phyloP scores from a whole-genome alignment of 768 basidiomycete genomes.

The Rhodosporidiobolus sp. region DNA sequence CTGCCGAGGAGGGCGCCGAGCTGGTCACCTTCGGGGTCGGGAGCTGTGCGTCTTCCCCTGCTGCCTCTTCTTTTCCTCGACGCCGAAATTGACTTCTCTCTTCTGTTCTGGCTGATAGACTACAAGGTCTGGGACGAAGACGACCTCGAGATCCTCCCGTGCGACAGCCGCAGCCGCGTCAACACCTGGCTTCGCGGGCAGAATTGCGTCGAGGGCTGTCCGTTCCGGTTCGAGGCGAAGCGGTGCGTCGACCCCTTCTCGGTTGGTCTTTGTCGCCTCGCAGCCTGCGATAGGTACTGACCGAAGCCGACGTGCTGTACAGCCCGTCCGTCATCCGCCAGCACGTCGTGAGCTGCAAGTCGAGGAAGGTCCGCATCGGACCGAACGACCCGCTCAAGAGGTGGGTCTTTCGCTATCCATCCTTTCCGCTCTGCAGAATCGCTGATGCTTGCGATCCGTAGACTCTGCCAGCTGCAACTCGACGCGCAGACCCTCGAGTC shows the following conservation, averaged over 20 bases:
- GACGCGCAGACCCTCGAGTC: slow-evolving; percentile 10
- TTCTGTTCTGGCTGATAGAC: not conserved
- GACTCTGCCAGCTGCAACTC: slow-evolving; percentile 30
- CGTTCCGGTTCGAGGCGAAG: slow-evolving; percentile 28
- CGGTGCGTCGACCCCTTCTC: not conserved
- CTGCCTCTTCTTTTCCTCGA: too few relatives aligned
- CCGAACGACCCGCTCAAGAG: slow-evolving; percentile 18
- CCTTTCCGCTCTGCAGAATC: not conserved
- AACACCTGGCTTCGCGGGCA: slow-evolving; percentile 26
- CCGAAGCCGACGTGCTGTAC: not conserved
- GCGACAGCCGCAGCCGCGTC: slow-evolving; percentile 4
- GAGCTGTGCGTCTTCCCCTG: slow-evolving; percentile 10
- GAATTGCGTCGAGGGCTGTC: slow-evolving; percentile 17
- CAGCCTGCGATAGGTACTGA: not conserved
- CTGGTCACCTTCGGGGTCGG: not conserved
- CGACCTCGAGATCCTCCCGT: slow-evolving; percentile 26
- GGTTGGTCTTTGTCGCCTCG: not conserved
- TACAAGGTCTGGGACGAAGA: slow-evolving; percentile 4
- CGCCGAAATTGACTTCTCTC: not conserved
- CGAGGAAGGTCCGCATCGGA: not conserved
- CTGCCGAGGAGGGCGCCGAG: not conserved
- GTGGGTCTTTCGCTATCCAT: not conserved
- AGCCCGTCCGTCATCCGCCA: slow-evolving; percentile 32
- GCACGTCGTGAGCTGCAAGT: slow-evolving; percentile 26
- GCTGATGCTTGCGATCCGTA: not conserved